A percentile compares a stretch with the other conserved stretches of the same genome.
phyloP scores from a whole-genome alignment of 352 stramenopile genomes.

The Globisporangium takayamanum region DNA sequence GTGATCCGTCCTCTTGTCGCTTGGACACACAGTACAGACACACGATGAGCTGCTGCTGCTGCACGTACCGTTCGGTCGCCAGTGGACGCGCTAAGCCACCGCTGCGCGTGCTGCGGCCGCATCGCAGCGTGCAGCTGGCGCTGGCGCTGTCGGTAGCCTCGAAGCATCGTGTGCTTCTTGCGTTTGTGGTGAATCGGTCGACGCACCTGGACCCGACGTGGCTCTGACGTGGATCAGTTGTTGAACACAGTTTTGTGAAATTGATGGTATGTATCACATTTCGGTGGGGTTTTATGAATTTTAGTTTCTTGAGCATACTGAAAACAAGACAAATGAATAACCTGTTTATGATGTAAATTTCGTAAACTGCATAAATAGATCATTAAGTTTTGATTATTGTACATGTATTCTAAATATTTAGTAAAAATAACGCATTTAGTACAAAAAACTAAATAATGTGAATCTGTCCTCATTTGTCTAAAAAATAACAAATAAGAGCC shows the following conservation, averaged over 20 bases:
- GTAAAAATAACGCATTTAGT: not conserved
- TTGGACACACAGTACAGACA: no score
- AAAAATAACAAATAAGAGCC: not conserved
- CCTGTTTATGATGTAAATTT: not conserved
- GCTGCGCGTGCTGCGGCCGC: not conserved
- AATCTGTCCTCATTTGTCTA: no score
- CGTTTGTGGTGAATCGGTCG: not conserved
- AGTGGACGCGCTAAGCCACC: not conserved
- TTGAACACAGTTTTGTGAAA: no score
- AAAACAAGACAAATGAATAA: not conserved
- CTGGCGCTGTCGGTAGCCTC: not conserved
- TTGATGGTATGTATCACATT: no score
- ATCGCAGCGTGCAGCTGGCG: constrained; percentile 1
- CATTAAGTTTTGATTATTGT: not conserved
- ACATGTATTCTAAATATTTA: not conserved
- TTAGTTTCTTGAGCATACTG: no score
- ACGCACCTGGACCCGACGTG: not conserved
- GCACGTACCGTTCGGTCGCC: not conserved
- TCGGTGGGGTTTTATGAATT: no score
- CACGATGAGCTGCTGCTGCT: not conserved
- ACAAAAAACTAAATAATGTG: not conserved
- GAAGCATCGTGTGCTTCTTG: not conserved
- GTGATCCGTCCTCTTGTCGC: no score
- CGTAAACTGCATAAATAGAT: not conserved
- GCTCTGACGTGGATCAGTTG: no score